These are phyloP conservation scores for Raphanus hybrid DNA, from an alignment of 441 rosid species.

Conservation along the genomic window DNA sequence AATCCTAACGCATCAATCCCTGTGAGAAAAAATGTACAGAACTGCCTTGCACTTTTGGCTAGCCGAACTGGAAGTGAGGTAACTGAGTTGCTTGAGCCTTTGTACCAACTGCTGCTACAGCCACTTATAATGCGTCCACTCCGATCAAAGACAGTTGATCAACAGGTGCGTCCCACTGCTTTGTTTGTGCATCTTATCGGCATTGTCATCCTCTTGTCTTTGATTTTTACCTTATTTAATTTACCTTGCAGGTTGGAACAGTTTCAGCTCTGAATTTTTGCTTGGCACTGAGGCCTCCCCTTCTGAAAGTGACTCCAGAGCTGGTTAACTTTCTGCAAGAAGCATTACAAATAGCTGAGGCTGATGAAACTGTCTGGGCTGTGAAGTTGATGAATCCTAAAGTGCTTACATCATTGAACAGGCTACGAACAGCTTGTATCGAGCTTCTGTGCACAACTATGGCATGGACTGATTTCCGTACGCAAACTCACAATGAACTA, in stretches of 20 bases:
- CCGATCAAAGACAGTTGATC: slow-evolving; percentile 92
- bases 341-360: slow-evolving; percentile 97
- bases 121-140: slow-evolving; percentile 90
- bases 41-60: slow-evolving; percentile 95
- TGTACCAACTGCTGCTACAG: slow-evolving; percentile 92
- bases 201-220: background rate
- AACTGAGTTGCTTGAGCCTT: slow-evolving; percentile 92
- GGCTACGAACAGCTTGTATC: slow-evolving; percentile 95
- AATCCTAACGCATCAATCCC: slow-evolving; percentile 85
- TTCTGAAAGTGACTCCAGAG: slow-evolving; percentile 95
- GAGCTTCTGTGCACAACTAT: slow-evolving; percentile 95
- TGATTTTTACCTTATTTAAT: slow-evolving; percentile 37
- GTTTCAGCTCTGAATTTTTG: slow-evolving; percentile 97
- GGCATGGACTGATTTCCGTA: slow-evolving; percentile 98
- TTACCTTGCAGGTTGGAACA: slow-evolving; percentile 80
- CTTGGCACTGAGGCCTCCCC: slow-evolving; percentile 98
- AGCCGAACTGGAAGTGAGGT: slow-evolving; percentile 99
- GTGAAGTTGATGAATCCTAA: slow-evolving; percentile 93
- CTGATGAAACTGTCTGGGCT: slow-evolving; percentile 93
- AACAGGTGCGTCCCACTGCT: slow-evolving; percentile 71
- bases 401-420: slow-evolving; percentile 78
- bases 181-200: background rate
- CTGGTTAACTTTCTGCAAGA: slow-evolving; percentile 95
- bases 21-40: slow-evolving; percentile 95
- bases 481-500: slow-evolving; percentile 82